A percentile compares a stretch with the other conserved stretches of the same genome.
Conservation (phyloP, 371 early-diverging fungal species). For the Mortierella sp. region DNA sequence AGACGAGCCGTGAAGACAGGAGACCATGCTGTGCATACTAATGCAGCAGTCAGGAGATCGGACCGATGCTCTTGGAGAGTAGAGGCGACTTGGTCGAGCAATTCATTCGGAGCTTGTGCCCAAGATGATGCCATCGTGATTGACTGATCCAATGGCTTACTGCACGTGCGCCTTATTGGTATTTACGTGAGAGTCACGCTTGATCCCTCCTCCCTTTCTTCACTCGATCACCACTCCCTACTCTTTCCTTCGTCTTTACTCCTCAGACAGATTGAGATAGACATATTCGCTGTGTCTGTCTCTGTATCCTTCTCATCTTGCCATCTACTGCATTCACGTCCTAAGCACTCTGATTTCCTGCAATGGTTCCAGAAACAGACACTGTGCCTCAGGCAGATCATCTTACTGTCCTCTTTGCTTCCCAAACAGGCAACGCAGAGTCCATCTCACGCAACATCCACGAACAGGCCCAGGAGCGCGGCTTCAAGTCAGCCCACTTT, state of each 20-base stretch:
- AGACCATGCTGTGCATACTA: constrained; percentile 22
- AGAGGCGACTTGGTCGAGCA: constrained; percentile 5
- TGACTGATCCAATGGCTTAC: no score
- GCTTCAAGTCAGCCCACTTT: constrained; percentile 71
- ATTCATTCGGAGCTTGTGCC: no score
- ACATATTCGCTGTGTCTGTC: no score
- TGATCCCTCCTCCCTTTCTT: no score
- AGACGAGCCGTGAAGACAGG: constrained; percentile 6
- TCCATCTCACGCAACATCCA: constrained; percentile 88
- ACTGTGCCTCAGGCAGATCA: constrained; percentile 41
- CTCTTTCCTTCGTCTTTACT: no score
- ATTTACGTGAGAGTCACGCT: no score
- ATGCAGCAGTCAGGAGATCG: background rate
- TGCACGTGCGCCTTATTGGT: no score
- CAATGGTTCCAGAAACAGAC: constrained; percentile 36
- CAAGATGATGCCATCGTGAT: constrained; percentile 1
- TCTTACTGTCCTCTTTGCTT: constrained; percentile 80
- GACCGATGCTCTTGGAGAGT: background rate
- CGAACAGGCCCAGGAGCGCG: constrained; percentile 77
- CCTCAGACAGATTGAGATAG: no score
- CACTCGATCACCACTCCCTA: no score
- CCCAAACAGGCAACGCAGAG: constrained; percentile 95
- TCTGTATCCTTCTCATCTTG: no score
- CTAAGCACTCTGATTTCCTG: background rate
- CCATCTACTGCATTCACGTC: background rate